Conservation (phyloP, 192 early-diverging fungal genomes). For the Geranomyces michiganensis region DNA sequence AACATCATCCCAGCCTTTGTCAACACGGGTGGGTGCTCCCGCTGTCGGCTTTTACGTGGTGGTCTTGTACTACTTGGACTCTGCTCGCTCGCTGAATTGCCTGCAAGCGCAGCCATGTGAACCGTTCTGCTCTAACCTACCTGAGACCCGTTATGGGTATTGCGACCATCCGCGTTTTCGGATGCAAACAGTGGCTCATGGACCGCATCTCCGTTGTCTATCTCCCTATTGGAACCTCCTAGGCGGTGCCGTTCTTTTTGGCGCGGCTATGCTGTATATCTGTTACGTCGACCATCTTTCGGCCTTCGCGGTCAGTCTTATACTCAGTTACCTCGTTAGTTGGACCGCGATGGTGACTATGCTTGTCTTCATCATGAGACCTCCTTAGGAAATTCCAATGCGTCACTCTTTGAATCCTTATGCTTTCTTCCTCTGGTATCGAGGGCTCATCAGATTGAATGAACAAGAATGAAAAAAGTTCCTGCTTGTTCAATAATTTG, state of each 20-base stretch:
- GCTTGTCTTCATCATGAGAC: conserved; percentile 23
- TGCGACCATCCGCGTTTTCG: conserved; percentile 82
- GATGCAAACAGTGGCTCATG: conserved; percentile 72
- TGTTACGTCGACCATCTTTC: conserved; percentile 50
- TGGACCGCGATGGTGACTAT: background rate
- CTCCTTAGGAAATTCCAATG: too few relatives aligned
- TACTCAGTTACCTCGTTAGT: conserved; percentile 56
- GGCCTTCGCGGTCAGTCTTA: conserved; percentile 72
- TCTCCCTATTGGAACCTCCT: conserved; percentile 76
- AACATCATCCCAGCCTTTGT: conserved; percentile 4
- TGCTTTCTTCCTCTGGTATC: too few relatives aligned
- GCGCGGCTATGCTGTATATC: conserved; percentile 53
- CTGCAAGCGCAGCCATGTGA: background rate
- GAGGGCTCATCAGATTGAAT: too few relatives aligned
- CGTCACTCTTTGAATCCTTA: too few relatives aligned
- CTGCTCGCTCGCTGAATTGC: background rate
- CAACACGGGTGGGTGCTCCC: background rate
- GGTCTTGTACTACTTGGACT: conserved; percentile 2
- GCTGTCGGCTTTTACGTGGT: background rate
- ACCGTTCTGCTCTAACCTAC: conserved; percentile 71
- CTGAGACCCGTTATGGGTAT: conserved; percentile 78
- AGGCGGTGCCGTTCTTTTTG: conserved; percentile 72
- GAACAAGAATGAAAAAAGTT: too few relatives aligned
- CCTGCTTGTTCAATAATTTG: too few relatives aligned
- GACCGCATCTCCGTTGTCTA: conserved; percentile 68